Conservation (phyloP, 2,329 filamentous ascomycete genomes). For the Drechslerella coelobrocha region DNA sequence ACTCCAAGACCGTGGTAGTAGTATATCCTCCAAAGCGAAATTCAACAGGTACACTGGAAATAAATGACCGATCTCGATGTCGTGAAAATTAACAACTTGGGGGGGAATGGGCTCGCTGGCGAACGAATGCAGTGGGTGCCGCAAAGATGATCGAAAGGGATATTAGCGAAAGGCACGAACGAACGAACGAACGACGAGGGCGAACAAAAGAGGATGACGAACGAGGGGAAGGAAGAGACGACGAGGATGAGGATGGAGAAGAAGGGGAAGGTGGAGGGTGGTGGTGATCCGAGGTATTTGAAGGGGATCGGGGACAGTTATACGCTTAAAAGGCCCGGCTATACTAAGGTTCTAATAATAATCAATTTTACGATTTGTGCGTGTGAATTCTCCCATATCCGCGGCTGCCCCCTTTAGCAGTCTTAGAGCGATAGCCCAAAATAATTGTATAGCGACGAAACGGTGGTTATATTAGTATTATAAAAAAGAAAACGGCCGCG, state of each 20-base stretch:
- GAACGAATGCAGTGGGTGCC: constrained; percentile 19
- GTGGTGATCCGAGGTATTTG: constrained; percentile 44
- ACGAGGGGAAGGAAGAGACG: constrained; percentile 26
- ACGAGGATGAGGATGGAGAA: constrained; percentile 14
- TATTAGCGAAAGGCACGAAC: constrained; percentile 39
- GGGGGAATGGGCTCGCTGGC: constrained; percentile 16
- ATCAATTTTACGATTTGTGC: constrained; percentile 51
- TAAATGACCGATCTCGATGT: constrained; percentile 15
- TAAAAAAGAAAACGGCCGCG: constrained; percentile 32
- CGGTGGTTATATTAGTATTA: constrained; percentile 29
- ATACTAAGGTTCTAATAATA: constrained; percentile 50
- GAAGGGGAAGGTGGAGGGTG: constrained; percentile 14
- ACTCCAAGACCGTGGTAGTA: constrained; percentile 19
- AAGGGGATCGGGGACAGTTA: constrained; percentile 17
- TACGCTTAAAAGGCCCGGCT: constrained; percentile 39
- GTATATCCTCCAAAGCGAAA: constrained; percentile 14
- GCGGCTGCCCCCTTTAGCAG: constrained; percentile 47
- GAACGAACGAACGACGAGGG: constrained; percentile 17
- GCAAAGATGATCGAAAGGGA: constrained; percentile 19
- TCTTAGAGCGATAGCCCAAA: constrained; percentile 16
- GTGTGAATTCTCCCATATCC: constrained; percentile 39
- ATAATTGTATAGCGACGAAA: constrained; percentile 33
- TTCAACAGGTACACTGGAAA: constrained; percentile 30
- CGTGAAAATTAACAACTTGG: constrained; percentile 40
- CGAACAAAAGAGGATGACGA: constrained; percentile 12